These are phyloP conservation scores for Lonicera japonica DNA, from an alignment of 129 eudicot genomes.

Conservation along the genomic window DNA sequence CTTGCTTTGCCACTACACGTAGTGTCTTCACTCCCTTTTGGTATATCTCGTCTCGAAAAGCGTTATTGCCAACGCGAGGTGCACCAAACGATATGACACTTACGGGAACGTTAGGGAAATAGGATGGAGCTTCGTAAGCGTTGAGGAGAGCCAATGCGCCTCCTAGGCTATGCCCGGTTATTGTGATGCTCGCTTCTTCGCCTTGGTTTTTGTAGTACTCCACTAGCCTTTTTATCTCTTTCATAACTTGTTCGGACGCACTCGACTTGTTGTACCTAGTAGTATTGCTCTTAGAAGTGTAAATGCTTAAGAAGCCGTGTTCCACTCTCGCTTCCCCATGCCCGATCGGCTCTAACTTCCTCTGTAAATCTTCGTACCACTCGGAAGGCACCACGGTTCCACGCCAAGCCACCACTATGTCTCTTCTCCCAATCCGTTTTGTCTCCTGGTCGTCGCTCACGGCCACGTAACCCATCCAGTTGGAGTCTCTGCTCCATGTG, in stretches of 20 bases:
- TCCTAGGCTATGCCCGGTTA: conserved; percentile 85
- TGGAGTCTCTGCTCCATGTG: conserved; percentile 62
- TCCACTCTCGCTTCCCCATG: conserved; percentile 59
- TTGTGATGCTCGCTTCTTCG: conserved; percentile 65
- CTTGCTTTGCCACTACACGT: conserved; percentile 62
- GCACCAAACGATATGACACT: conserved; percentile 72
- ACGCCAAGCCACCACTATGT: conserved; percentile 66
- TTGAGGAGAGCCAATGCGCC: conserved; percentile 67
- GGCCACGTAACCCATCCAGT: conserved; percentile 84
- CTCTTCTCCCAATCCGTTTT: conserved; percentile 57
- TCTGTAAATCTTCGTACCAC: conserved; percentile 75
- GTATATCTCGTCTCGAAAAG: conserved; percentile 59
- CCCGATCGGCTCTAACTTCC: conserved; percentile 50
- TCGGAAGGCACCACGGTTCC: conserved; percentile 74
- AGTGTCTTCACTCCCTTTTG: conserved; percentile 53
- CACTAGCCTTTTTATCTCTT: conserved; percentile 35
- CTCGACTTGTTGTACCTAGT: conserved; percentile 54
- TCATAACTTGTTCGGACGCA: conserved; percentile 62
- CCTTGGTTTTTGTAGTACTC: conserved; percentile 32
- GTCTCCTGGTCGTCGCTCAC: conserved; percentile 55
- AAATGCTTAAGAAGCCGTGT: conserved; percentile 61
- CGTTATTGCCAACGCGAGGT: conserved; percentile 77
- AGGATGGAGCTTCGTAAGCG: conserved; percentile 58
- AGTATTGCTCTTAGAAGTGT: conserved; percentile 36
- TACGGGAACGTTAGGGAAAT: conserved; percentile 41